These are phyloP conservation scores for Dioscorea alata DNA, from an alignment of 106 monocot species.

Conservation along the genomic window DNA sequence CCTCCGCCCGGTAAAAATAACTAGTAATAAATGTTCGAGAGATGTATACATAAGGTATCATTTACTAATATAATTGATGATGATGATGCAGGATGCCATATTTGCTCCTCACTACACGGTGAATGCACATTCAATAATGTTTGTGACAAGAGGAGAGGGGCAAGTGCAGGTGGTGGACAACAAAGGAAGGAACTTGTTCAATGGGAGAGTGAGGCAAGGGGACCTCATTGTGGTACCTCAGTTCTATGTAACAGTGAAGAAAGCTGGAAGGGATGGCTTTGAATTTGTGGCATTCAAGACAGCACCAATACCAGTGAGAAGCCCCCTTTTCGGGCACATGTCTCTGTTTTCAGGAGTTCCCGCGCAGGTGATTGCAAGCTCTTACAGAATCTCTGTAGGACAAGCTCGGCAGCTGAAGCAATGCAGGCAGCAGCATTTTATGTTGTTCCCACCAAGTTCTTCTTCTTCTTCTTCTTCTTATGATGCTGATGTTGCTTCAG, in stretches of 20 bases:
- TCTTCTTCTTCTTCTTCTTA: no score
- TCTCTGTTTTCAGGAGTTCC: constrained; percentile 36
- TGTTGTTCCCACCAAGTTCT: constrained; percentile 7
- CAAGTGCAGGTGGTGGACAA: constrained; percentile 19
- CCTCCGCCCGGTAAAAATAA: not conserved
- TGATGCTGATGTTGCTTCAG: not conserved
- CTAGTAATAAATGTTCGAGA: not conserved
- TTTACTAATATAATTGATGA: not conserved
- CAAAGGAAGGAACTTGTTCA: constrained; percentile 14
- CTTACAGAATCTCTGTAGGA: constrained; percentile 26
- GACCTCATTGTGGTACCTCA: constrained; percentile 50
- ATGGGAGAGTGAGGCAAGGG: constrained; percentile 18
- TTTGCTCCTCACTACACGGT: constrained; percentile 23
- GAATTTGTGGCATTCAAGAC: constrained; percentile 49
- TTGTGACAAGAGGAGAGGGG: constrained; percentile 21
- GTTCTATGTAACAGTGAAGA: constrained; percentile 29
- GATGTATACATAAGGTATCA: not conserved
- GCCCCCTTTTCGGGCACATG: constrained; percentile 25
- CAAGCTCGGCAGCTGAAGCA: constrained; percentile 22
- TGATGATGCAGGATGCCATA: constrained; percentile 15
- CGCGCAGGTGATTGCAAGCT: constrained; percentile 22
- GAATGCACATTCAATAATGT: constrained; percentile 29
- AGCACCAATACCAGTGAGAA: constrained; percentile 19
- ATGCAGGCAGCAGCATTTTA: constrained; percentile 8
- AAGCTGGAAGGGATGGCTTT: constrained; percentile 25